Conservation (phyloP, 192 early-diverging fungal genomes). For the Coemansia sp. region DNA sequence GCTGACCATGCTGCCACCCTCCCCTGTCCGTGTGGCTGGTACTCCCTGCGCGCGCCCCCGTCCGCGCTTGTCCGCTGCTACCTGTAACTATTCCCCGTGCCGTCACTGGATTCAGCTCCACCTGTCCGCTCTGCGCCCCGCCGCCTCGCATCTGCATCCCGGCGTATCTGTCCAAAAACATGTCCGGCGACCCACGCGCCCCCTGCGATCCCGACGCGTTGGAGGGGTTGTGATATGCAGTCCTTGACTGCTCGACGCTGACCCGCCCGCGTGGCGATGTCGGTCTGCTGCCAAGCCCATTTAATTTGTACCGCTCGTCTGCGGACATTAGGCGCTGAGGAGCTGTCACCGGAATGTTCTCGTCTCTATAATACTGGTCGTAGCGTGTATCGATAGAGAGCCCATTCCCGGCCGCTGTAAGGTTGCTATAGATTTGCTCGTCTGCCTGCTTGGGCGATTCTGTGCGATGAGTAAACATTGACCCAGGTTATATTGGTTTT, state of each 20-base stretch:
- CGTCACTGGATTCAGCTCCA: slow-evolving; percentile 25
- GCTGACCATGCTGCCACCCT: slow-evolving; percentile 1
- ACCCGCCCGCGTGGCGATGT: neutral
- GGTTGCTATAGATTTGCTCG: slow-evolving; percentile 11
- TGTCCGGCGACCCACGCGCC: slow-evolving; percentile 8
- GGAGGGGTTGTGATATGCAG: slow-evolving; percentile 1
- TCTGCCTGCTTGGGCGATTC: neutral
- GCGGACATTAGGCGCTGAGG: slow-evolving; percentile 7
- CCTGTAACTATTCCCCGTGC: slow-evolving; percentile 32
- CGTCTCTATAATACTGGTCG: neutral
- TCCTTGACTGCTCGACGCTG: neutral
- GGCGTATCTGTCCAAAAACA: neutral
- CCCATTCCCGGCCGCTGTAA: slow-evolving; percentile 10
- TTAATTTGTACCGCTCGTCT: slow-evolving; percentile 1
- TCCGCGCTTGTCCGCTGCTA: slow-evolving; percentile 2
- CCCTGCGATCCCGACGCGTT: slow-evolving; percentile 1
- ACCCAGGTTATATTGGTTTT: neutral
- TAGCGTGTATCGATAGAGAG: slow-evolving; percentile 28
- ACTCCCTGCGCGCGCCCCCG: slow-evolving; percentile 7
- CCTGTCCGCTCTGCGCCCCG: slow-evolving; percentile 14
- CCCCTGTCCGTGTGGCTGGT: slow-evolving; percentile 18
- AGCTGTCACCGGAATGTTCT: neutral
- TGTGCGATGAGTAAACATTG: slow-evolving; percentile 4
- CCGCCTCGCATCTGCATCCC: slow-evolving; percentile 1
- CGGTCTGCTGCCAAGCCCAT: no score